Conservation (phyloP, 2,329 filamentous ascomycete genomes). For the Cercospora sp. region DNA sequence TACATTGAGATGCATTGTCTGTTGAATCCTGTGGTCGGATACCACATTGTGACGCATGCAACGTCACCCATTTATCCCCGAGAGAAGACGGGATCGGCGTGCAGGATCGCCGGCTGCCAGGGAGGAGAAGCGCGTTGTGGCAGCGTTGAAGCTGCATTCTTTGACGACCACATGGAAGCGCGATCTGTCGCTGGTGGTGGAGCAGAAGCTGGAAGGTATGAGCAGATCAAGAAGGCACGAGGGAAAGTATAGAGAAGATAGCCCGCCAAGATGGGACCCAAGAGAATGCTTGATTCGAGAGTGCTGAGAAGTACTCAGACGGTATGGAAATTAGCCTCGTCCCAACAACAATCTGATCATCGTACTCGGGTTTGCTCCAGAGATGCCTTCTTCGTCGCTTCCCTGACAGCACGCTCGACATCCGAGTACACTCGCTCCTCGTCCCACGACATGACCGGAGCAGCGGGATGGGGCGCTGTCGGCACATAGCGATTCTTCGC, state of each 20-base stretch:
- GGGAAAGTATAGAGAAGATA: neutral
- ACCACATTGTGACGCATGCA: neutral
- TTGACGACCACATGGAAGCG: neutral
- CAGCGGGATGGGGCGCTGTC: neutral
- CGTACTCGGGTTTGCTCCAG: neutral
- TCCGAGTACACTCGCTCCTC: slow-evolving; percentile 29
- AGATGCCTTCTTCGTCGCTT: slow-evolving; percentile 35
- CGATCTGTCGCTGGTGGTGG: neutral
- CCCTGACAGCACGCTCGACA: slow-evolving; percentile 46
- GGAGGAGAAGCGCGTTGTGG: neutral
- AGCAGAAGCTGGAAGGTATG: neutral
- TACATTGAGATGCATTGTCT: neutral
- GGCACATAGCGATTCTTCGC: slow-evolving; percentile 9
- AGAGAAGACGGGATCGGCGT: neutral
- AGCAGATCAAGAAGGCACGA: neutral
- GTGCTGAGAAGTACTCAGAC: neutral
- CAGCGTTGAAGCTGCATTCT: neutral
- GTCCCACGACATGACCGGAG: neutral
- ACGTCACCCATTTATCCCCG: neutral
- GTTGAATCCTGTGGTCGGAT: neutral
- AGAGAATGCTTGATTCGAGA: neutral
- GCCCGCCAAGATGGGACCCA: neutral
- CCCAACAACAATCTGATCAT: neutral
- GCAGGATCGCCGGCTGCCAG: neutral
- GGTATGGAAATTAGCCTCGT: neutral